Percentiles rank a stretch among this genome's conserved stretches.
These are phyloP conservation scores for Yamadazyma conglobata DNA, from an alignment of 1,139 yeast genomes.

Conservation along the genomic window DNA sequence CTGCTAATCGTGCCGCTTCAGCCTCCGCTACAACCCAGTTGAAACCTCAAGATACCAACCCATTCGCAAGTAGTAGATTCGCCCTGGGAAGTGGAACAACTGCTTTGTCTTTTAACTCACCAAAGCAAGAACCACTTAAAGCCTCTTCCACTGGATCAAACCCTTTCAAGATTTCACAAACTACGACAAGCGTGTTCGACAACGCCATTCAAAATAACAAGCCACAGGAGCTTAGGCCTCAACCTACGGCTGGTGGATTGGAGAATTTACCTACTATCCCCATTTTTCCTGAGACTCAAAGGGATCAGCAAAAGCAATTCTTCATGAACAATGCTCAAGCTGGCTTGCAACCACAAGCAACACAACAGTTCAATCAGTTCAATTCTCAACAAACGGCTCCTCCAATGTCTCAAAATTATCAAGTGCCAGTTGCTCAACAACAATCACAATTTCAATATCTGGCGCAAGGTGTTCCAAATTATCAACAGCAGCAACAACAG, in stretches of 20 bases:
- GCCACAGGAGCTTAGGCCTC: constrained; percentile 34
- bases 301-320: constrained; percentile 34
- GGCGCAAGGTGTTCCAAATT: constrained; percentile 13
- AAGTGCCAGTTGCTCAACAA: constrained; percentile 9
- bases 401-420: constrained; percentile 8
- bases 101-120: constrained; percentile 28
- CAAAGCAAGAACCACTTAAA: constrained; percentile 21
- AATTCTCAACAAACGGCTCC: constrained; percentile 13
- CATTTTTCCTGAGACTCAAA: constrained; percentile 63
- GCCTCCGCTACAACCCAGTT: constrained; percentile 1
- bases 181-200: constrained; percentile 34
- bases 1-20: constrained; percentile 12
- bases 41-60: constrained; percentile 31
- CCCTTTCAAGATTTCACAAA: constrained; percentile 42
- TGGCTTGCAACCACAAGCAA: constrained; percentile 23
- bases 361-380: constrained; percentile 5
- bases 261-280: constrained; percentile 60
- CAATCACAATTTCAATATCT: constrained; percentile 9
- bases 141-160: constrained; percentile 40
- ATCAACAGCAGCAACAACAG: constrained; percentile 7
- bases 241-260: constrained; percentile 66
- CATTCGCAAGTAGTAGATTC: constrained; percentile 45
- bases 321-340: constrained; percentile 35
- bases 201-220: constrained; percentile 17
- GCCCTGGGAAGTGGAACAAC: constrained; percentile 33